These are phyloP conservation scores for Mallotus nudiflorus DNA, from an alignment of 345 rosid species.

Conservation along the genomic window DNA sequence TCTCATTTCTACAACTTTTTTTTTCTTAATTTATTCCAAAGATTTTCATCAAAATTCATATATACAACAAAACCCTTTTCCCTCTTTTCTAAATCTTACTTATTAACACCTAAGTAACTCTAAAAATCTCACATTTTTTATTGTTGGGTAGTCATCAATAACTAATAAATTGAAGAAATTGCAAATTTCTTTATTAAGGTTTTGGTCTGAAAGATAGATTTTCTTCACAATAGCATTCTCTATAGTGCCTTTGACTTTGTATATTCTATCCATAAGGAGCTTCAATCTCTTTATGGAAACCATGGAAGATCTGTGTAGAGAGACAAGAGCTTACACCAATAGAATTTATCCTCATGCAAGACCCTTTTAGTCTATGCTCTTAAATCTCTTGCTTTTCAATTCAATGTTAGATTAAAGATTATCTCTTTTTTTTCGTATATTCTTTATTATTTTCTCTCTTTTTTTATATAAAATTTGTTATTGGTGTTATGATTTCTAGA, in stretches of 20 bases:
- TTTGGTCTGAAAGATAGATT: constrained; percentile 45
- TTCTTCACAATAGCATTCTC: constrained; percentile 83
- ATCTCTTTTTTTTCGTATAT: background rate
- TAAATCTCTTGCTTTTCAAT: constrained; percentile 64
- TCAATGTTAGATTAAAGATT: constrained; percentile 27
- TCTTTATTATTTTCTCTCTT: background rate
- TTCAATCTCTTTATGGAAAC: constrained; percentile 67
- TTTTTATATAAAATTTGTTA: background rate
- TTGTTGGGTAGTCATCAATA: background rate
- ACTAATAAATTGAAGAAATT: background rate
- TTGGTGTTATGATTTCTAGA: too few species aligned
- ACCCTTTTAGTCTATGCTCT: constrained; percentile 60
- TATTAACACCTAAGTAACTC: too few species aligned
- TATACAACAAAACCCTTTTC: too few species aligned
- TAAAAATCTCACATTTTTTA: background rate
- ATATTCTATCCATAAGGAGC: constrained; percentile 83
- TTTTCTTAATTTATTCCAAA: too few species aligned
- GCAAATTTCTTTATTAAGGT: background rate
- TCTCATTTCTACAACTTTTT: too few species aligned
- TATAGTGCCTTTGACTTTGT: constrained; percentile 78
- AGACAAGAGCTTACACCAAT: constrained; percentile 51
- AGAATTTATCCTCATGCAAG: constrained; percentile 67
- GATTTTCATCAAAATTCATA: too few species aligned
- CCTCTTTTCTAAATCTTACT: too few species aligned
- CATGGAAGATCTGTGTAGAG: constrained; percentile 61